Evolutionary conservation across 2,329 filamentous ascomycete species (phyloP), one percentile per base, ranked within the genome.

Genomic region (Penicillium sp.): DNA sequence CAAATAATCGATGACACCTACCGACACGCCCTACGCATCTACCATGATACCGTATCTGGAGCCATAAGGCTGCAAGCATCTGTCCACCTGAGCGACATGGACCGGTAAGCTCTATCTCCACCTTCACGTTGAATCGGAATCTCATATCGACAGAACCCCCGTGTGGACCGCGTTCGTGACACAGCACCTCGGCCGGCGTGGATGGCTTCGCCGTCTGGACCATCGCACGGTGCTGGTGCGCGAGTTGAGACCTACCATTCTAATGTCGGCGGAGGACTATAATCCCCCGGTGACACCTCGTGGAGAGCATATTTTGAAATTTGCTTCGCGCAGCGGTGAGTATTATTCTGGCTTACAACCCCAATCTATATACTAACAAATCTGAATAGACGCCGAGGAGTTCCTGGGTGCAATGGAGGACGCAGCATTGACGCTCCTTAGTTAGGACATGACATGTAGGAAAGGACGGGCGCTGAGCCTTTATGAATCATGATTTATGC

Each of bases 121-220:
- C n/a, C 38, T 20, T 20, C 10, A 27, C 8, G n/a, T 16, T 31
- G 40, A 46, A 18, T 3, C 2, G 8, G 20, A 24, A 33, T 33
- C 38, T 50, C 31, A 44, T 16, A 4, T 36, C 31, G 1, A 16
- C 44, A 77, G 76, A 18, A 78, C 80, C 2, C 82, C 83, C 0
- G 79, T 85, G 49, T 86, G 83, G 83, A 86, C 81, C 2, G 79
- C 79, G 0, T 83, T 82, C 54, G 72, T 82, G 18, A 79, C 77
- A 1, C 67, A 75, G 22, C 74, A 78, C 48, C 67, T 81, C 30
- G 67, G 69, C 25, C 69, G 74, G 46, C 72, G 67, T 5, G 69
- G 68, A 30, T 84, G 81, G 80, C 72, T 80, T 51, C 74, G 73
- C 36, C 68, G 66, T 10, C 58, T 74, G 1, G 71, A 71, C 1